Base-by-base conservation (phyloP, 495 filamentous ascomycete species). In the Darksidea phi region DNA sequence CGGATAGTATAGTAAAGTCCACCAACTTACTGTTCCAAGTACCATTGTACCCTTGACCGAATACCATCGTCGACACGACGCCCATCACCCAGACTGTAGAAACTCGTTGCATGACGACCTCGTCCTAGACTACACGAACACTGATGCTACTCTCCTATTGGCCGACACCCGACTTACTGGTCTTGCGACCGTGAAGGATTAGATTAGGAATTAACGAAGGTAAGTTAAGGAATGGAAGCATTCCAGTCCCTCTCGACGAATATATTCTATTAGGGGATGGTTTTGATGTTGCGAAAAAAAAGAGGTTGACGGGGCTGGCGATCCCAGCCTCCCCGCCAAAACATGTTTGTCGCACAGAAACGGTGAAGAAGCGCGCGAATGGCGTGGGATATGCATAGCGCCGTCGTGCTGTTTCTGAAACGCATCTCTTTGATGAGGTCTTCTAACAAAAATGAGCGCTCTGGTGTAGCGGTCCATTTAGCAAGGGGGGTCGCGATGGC, bases 21-120 rank as follows among this genome's bases (percentile, higher is more conserved):
- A 37, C 32, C n/a, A 48, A 60, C 57, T 7, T 53, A 60, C 57
- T 53, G 21, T 60, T 54, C 4, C 46, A 10, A 32, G 52, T 54
- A 15, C 34, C 21, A 42, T 23, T 52, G 48, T 60, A 54, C 2
- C 42, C 42, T 13, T 60, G 49, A 24, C 38, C 48, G 13, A 54
- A 25, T 5, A 60, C 57, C 45, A 34, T 24, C 12, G 24, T 21
- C 26, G 57, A 34, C 23, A 60, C n/a, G 37, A 24, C 34, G 2
- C 24, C 24, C 37, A 48, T 1, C 20, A 47, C 41, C 57, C 57
- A 60, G 7, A 32, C 41, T 38, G 36, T 45, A 20, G 57, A 54
- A 46, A 7, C 23, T 45, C 24, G n/a, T 24, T 25, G 23, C 57
- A 60, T 60, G 4, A 5, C 47, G 48, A 48, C 17, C 28, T 32